Evolutionary conservation across 139 green algal genomes (phyloP).

Genomic region (Eudorina sp.): DNA sequence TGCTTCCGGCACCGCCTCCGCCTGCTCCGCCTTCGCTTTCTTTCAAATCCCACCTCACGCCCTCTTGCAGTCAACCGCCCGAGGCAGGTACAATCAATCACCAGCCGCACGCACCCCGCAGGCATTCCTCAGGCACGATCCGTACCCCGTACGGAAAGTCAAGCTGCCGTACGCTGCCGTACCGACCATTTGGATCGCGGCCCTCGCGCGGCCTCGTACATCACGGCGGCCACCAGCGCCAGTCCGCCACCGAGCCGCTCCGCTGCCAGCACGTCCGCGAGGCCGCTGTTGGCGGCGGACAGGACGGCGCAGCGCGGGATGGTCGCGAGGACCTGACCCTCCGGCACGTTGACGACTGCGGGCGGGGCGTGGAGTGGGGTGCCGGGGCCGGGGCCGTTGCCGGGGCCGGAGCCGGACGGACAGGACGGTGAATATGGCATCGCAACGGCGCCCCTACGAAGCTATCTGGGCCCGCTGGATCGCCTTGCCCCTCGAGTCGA

Average conservation of each 20-base stretch:
- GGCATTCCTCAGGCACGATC: too few relatives aligned
- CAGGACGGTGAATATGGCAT: background rate
- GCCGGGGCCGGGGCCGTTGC: background rate
- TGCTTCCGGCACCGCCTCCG: too few relatives aligned
- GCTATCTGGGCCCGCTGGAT: too few relatives aligned
- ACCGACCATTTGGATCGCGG: constrained; percentile 66
- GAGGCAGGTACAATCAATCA: too few relatives aligned
- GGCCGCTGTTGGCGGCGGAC: constrained; percentile 8
- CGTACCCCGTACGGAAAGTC: too few relatives aligned
- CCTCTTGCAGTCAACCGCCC: too few relatives aligned
- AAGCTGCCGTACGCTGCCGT: too few relatives aligned
- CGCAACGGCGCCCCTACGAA: background rate
- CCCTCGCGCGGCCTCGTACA: constrained; percentile 73
- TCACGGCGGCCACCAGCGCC: constrained; percentile 79
- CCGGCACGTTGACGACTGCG: background rate
- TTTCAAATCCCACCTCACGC: too few relatives aligned
- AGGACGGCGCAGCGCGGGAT: constrained; percentile 15
- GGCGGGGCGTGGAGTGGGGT: background rate
- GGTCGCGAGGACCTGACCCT: constrained; percentile 14
- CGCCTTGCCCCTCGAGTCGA: too few relatives aligned
- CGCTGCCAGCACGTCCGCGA: constrained; percentile 60
- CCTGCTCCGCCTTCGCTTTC: too few relatives aligned
- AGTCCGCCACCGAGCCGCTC: constrained; percentile 76
- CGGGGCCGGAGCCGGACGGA: background rate
- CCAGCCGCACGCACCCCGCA: too few relatives aligned